Evolutionary conservation across 108 stramenopile species (phyloP), one percentile per base, ranked within the genome.

Genomic region (Discostella stelligeroides): DNA sequence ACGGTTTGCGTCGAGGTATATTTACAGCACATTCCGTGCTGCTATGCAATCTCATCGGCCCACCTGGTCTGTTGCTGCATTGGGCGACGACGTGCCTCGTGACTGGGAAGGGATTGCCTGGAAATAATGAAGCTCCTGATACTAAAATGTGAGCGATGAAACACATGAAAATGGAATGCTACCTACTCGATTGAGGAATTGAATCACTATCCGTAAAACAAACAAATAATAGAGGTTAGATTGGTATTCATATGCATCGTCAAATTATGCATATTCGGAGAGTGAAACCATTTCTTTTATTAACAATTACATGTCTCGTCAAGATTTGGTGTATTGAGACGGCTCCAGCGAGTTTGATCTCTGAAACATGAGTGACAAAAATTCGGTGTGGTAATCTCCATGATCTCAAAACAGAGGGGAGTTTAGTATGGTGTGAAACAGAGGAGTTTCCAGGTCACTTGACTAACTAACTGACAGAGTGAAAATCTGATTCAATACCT

Each of bases 1-100:
- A 92, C 72, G 95, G 95, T 7, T 64, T 92, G 50, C 70, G 61
- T 49, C 74, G 91, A n/a, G 90, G 89, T 9, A 72, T 96, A 17
- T 90, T 89, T 67, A 94, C 95, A 10, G 63, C 79, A 0, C 89
- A 87, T 73, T 91, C 92, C 21, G 91, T 96, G 1, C 62, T 96
- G 41, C 75, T 96, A 37, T 85, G 85, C 60, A 96, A 96, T 65
- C 66, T 96, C 37, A 96, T 96, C 74, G 92, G 95, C 15, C 95
- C 95, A 12, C 95, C 92, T 40, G 95, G 95, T 18, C 73, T 96
- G 18, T 71, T 96, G 56, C 49, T 94, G 41, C 92, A 96, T 82
- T 83, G 83, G 79, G 63, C 65, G 11, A 94, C 92, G 11, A 94
- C 92, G 1, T 93, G 89, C 54, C 54, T 85, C 1, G 53, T 94